A percentile compares a stretch with the other conserved stretches of the same genome.
phyloP scores from a whole-genome alignment of 352 stramenopile species.

The Phytophthora idaei region DNA sequence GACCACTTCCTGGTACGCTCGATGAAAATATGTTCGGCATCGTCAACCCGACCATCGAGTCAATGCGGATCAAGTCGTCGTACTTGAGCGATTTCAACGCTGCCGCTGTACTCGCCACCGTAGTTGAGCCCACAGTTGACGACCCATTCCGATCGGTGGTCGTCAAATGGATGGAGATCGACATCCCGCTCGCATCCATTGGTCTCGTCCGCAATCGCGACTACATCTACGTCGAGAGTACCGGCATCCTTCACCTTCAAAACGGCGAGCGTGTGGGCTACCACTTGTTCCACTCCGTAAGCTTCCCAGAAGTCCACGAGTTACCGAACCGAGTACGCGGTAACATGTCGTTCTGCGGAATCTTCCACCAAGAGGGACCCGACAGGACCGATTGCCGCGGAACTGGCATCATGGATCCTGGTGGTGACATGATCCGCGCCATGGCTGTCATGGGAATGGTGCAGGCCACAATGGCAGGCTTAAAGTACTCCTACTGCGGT shows the following conservation, averaged over 20 bases:
- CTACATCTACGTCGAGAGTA: conserved; percentile 28
- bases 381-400: conserved; percentile 18
- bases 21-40: conserved; percentile 52
- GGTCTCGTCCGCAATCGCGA: conserved; percentile 29
- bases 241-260: conserved; percentile 12
- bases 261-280: conserved; percentile 27
- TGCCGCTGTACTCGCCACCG: conserved; percentile 44
- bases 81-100: conserved; percentile 35
- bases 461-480: conserved; percentile 25
- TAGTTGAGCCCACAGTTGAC: conserved; percentile 44
- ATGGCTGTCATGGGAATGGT: conserved; percentile 30
- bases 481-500: conserved; percentile 40
- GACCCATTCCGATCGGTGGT: conserved; percentile 48
- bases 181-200: conserved; percentile 9
- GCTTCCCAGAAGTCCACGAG: conserved; percentile 24
- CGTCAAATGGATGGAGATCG: conserved; percentile 45
- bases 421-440: conserved; percentile 31
- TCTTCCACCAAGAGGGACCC: conserved; percentile 34
- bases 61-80: conserved; percentile 36
- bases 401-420: conserved; percentile 28
- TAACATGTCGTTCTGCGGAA: conserved; percentile 47
- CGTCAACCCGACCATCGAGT: conserved; percentile 36
- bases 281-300: conserved; percentile 29
- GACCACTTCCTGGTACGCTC: conserved; percentile 32
- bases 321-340: conserved; percentile 31